A percentile compares a stretch with the other conserved stretches of the same genome.
phyloP scores from a whole-genome alignment of 23 red algal species.

The Gracilaria gracilis region DNA sequence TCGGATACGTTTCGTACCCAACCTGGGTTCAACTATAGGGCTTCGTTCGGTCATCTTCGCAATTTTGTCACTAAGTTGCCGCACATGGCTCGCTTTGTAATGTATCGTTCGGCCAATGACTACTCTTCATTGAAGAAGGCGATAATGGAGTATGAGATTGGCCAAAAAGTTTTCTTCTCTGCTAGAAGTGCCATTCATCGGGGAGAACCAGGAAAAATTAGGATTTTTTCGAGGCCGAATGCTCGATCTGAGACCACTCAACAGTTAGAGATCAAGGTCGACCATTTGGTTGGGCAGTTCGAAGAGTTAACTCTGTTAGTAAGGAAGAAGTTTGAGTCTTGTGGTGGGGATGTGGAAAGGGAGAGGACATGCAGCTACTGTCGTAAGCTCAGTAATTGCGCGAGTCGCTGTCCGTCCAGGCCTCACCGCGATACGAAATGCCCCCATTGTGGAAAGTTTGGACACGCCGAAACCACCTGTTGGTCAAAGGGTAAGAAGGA shows the following conservation, averaged over 20 bases:
- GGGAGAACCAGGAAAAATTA: not conserved
- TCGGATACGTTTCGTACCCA: not conserved
- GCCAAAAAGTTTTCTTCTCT: not conserved
- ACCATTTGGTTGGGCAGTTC: not conserved
- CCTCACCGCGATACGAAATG: not conserved
- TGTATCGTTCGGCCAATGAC: constrained; percentile 11
- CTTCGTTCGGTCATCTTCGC: not conserved
- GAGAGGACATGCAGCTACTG: constrained; percentile 7
- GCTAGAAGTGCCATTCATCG: not conserved
- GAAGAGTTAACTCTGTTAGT: not conserved
- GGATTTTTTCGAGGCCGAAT: not conserved
- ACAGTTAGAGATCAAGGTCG: not conserved
- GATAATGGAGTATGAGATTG: not conserved
- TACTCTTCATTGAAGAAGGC: constrained; percentile 1
- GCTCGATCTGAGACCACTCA: not conserved
- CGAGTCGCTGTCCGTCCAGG: not conserved
- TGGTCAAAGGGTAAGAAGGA: not conserved
- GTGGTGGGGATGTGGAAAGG: not conserved
- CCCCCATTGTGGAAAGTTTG: constrained; percentile 21
- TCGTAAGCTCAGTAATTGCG: not conserved
- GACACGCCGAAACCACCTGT: constrained; percentile 6
- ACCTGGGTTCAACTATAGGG: constrained; percentile 2
- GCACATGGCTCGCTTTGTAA: constrained; percentile 12
- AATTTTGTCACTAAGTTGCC: not conserved
- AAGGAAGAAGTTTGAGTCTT: not conserved